A percentile compares a stretch with the other conserved stretches of the same genome.
phyloP scores from a whole-genome alignment of 192 early-diverging fungal genomes.

The Entophlyctis luteolus region DNA sequence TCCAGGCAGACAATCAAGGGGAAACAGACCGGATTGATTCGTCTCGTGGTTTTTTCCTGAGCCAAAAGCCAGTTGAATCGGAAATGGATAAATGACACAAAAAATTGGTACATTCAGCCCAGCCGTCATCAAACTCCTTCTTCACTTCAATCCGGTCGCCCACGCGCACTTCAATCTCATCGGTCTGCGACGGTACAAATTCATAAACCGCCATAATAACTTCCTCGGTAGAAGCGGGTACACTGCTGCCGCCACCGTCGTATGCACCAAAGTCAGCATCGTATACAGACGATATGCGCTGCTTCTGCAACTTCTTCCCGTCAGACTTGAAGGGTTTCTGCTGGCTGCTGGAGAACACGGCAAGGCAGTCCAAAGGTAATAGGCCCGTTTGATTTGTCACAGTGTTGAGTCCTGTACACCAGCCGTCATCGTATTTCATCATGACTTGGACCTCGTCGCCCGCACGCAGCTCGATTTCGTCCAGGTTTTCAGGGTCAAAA shows the following conservation, averaged over 20 bases:
- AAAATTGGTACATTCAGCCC: no score
- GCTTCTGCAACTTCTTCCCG: neutral
- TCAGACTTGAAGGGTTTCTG: neutral
- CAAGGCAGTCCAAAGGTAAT: conserved; percentile 8
- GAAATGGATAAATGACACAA: no score
- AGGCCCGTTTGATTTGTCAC: conserved; percentile 6
- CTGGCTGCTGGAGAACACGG: neutral
- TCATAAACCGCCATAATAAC: neutral
- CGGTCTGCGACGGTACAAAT: neutral
- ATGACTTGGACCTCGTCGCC: conserved; percentile 7
- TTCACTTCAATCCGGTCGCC: conserved; percentile 3
- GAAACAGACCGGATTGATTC: neutral
- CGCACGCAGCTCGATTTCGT: conserved; percentile 18
- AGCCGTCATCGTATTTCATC: neutral
- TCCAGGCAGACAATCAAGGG: neutral
- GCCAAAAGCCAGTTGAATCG: no score
- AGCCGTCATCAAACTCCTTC: neutral
- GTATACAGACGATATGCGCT: neutral
- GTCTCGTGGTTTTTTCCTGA: conserved; percentile 10
- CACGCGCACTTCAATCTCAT: conserved; percentile 1
- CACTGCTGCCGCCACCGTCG: neutral
- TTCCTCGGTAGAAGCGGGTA: neutral
- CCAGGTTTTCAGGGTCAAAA: conserved; percentile 19
- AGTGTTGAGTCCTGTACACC: conserved; percentile 2
- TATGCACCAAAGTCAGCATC: neutral